A percentile compares a stretch with the other conserved stretches of the same genome.
Conservation (phyloP, 2,329 filamentous ascomycete species). For the Passalora sequoiae region DNA sequence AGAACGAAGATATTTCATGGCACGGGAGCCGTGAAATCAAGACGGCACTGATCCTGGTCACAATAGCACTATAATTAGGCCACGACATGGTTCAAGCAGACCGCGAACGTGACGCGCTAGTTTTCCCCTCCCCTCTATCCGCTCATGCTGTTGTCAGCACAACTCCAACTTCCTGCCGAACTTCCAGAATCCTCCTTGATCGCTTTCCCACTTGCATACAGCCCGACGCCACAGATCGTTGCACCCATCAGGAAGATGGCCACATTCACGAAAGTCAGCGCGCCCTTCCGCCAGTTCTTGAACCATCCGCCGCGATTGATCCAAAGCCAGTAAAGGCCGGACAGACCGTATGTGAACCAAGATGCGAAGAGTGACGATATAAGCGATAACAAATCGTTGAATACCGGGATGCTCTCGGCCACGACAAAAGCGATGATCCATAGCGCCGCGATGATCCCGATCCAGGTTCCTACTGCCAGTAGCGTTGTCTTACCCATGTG, state of each 20-base stretch:
- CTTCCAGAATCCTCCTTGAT: slow-evolving; percentile 16
- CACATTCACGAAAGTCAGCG: slow-evolving; percentile 41
- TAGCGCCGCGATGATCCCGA: slow-evolving; percentile 50
- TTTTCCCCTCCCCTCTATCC: neutral
- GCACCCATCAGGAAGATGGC: slow-evolving; percentile 33
- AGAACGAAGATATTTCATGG: too few species aligned
- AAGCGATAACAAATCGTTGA: slow-evolving; percentile 61
- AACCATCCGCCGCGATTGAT: slow-evolving; percentile 43
- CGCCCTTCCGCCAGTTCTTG: slow-evolving; percentile 39
- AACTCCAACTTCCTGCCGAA: slow-evolving; percentile 18
- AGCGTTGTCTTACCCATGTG: slow-evolving; percentile 34
- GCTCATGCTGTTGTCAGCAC: slow-evolving; percentile 14
- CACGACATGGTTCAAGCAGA: too few species aligned
- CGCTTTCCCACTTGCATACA: slow-evolving; percentile 25
- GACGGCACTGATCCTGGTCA: neutral
- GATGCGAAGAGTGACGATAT: slow-evolving; percentile 57
- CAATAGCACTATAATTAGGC: too few species aligned
- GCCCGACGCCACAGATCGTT: slow-evolving; percentile 27
- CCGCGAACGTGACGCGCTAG: neutral
- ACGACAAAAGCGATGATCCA: slow-evolving; percentile 65
- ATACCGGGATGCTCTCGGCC: slow-evolving; percentile 64
- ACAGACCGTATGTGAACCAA: slow-evolving; percentile 49
- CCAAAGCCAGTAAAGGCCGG: slow-evolving; percentile 32
- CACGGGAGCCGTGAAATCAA: neutral
- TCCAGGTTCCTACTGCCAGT: slow-evolving; percentile 52